A percentile compares a stretch with the other conserved stretches of the same genome.
These are phyloP conservation scores for Exserohilum turcica DNA, from an alignment of 2,329 filamentous ascomycete genomes.

Conservation along the genomic window DNA sequence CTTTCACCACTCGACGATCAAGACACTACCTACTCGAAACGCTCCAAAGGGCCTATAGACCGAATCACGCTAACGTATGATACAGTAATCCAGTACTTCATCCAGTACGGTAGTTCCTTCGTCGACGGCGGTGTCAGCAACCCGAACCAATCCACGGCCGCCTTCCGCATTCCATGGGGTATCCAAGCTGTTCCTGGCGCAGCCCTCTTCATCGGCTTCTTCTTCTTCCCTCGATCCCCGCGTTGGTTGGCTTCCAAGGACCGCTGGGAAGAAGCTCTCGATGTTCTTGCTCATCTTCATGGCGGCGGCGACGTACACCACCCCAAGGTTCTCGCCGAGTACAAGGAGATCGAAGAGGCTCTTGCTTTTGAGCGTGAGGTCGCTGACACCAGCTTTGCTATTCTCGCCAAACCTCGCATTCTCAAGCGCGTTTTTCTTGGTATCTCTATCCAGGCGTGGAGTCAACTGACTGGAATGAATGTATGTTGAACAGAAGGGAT, in stretches of 20 bases:
- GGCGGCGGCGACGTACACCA: constrained; percentile 61
- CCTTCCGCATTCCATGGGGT: constrained; percentile 52
- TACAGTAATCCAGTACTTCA: constrained; percentile 64
- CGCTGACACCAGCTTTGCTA: constrained; percentile 55
- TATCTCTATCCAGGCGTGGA: constrained; percentile 65
- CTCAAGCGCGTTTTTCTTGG: constrained; percentile 63
- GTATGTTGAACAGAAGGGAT: constrained; percentile 42
- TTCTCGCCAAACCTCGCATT: constrained; percentile 58
- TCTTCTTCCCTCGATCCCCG: constrained; percentile 59
- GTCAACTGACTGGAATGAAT: constrained; percentile 65
- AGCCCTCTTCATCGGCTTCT: constrained; percentile 47
- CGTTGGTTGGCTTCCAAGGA: constrained; percentile 73
- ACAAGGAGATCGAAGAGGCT: constrained; percentile 64
- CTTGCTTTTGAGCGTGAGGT: constrained; percentile 61
- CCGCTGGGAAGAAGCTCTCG: constrained; percentile 68
- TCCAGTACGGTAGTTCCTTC: constrained; percentile 67
- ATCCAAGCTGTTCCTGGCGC: constrained; percentile 50
- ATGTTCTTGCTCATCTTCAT: constrained; percentile 60
- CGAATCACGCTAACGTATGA: constrained; percentile 21
- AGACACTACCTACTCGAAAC: too few relatives aligned
- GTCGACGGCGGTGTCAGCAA: constrained; percentile 53
- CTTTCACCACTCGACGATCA: too few relatives aligned
- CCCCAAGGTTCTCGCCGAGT: constrained; percentile 66
- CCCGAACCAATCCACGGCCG: constrained; percentile 51
- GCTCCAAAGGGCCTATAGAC: constrained; percentile 39